Evolutionary conservation across 495 filamentous ascomycete species (phyloP).

Genomic region (Neurospora sublineolata): DNA sequence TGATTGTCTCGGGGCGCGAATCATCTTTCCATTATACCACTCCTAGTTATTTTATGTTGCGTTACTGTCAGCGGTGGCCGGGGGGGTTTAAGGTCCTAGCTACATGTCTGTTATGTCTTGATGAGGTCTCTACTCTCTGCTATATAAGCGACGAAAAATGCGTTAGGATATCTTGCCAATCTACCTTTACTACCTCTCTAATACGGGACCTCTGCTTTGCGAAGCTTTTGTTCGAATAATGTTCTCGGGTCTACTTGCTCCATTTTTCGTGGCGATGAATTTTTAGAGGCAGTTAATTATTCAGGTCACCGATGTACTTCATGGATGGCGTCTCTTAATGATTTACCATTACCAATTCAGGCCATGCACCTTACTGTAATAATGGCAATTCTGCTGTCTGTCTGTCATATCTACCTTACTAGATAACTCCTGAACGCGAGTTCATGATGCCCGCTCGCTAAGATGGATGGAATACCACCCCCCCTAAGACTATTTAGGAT

Average conservation of each 20-base stretch:
- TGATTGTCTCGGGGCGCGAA: background rate
- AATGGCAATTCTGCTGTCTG: too few species aligned
- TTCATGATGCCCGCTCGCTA: too few species aligned
- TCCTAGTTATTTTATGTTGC: slow-evolving; percentile 1
- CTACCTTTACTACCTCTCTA: background rate
- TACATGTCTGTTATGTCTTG: background rate
- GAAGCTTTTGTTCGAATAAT: background rate
- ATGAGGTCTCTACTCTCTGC: background rate
- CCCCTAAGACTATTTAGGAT: too few species aligned
- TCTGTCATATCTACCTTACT: too few species aligned
- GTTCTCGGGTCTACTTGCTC: background rate
- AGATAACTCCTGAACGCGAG: too few species aligned
- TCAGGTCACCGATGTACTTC: too few species aligned
- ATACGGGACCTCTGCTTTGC: background rate
- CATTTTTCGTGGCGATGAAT: background rate
- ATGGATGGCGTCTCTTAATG: too few species aligned
- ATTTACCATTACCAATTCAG: too few species aligned
- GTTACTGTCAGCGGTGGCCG: background rate
- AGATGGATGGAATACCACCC: too few species aligned
- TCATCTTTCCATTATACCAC: background rate
- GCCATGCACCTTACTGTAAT: too few species aligned
- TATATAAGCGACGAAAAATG: background rate
- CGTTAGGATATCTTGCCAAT: background rate
- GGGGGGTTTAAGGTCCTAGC: background rate
- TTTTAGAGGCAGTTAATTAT: too few species aligned